Conservation (phyloP, 768 basidiomycete species). For the Leccinum boreale region DNA sequence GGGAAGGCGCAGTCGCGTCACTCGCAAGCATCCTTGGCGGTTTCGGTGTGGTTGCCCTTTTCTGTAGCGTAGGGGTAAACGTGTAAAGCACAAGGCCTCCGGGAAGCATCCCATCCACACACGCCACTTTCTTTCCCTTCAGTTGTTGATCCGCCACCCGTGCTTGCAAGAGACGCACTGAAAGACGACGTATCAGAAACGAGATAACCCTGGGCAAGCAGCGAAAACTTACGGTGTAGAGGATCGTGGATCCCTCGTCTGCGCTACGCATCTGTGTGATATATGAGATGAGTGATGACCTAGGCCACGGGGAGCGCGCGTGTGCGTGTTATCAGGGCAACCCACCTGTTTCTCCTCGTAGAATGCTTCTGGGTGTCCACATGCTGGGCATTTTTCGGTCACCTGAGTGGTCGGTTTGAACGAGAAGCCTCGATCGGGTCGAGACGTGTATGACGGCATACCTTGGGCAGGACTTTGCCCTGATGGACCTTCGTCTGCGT, state of each 20-base stretch:
- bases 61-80: constrained; percentile 39
- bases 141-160: constrained; percentile 84
- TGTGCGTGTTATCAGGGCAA: not conserved
- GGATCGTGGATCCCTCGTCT: constrained; percentile 91
- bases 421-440: not conserved
- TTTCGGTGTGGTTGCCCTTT: constrained; percentile 86
- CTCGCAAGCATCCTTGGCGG: constrained; percentile 79
- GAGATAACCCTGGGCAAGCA: not conserved
- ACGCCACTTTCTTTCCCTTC: constrained; percentile 6
- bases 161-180: constrained; percentile 76
- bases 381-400: constrained; percentile 85
- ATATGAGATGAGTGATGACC: not conserved
- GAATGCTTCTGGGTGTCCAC: constrained; percentile 80
- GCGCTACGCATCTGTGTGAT: constrained; percentile 71
- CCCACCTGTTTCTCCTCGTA: constrained; percentile 86
- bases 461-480: constrained; percentile 62
- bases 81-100: constrained; percentile 22
- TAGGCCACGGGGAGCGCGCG: not conserved
- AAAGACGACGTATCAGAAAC: constrained; percentile 7
- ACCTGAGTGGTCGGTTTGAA: constrained; percentile 46
- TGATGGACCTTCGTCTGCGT: constrained; percentile 83
- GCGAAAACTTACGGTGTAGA: constrained; percentile 76
- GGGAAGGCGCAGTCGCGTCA: constrained; percentile 68
- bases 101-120: not conserved
- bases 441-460: constrained; percentile 41